Conservation (phyloP, 108 stramenopile species). For the Nitzschia putrida region DNA sequence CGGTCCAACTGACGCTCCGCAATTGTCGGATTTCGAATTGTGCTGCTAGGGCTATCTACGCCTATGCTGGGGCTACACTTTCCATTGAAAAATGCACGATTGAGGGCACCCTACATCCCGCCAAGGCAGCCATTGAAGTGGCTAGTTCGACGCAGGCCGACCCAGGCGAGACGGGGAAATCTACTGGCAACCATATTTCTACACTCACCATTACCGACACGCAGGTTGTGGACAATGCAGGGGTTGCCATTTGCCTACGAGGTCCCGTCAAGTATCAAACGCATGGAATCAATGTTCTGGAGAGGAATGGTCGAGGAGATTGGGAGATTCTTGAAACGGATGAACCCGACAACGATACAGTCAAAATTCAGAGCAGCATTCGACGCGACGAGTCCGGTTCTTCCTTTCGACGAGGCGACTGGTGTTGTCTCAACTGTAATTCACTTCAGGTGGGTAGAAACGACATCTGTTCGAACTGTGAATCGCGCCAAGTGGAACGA, state of each 20-base stretch:
- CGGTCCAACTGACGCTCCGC: constrained; percentile 2
- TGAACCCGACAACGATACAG: constrained; percentile 4
- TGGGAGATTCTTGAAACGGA: neutral
- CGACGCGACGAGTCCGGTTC: constrained; percentile 30
- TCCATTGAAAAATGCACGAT: constrained; percentile 6
- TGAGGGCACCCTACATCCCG: constrained; percentile 27
- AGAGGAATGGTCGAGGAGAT: constrained; percentile 5
- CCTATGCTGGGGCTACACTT: constrained; percentile 37
- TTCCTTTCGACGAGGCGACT: constrained; percentile 41
- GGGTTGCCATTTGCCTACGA: constrained; percentile 32
- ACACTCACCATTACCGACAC: constrained; percentile 16
- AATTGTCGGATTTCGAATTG: constrained; percentile 7
- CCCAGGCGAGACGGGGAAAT: neutral
- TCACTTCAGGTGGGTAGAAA: neutral
- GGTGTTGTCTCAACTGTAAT: constrained; percentile 30
- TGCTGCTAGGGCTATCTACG: constrained; percentile 36
- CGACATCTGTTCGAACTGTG: neutral
- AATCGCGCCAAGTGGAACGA: neutral
- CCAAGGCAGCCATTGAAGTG: constrained; percentile 43
- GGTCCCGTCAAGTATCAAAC: constrained; percentile 16
- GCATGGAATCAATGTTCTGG: neutral
- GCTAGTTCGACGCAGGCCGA: neutral
- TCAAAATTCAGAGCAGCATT: neutral
- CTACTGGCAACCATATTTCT: neutral
- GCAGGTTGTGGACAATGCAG: constrained; percentile 25